Conservation (phyloP, 106 monocot species). For the Allium cepa region DNA sequence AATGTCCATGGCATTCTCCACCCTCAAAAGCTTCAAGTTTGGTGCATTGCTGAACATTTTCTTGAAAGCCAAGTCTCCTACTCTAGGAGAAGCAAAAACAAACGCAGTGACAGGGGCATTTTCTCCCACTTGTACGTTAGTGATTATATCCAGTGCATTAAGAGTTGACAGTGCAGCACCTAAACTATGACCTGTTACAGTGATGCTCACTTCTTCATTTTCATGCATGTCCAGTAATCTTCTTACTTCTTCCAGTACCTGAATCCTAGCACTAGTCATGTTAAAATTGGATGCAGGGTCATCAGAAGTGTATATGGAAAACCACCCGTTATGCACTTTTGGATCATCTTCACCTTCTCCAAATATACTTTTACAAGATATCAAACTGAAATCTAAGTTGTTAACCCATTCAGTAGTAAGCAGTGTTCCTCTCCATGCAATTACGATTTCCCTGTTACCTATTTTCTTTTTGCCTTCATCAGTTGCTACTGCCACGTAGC, state of each 20-base stretch:
- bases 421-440: conserved; percentile 74
- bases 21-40: conserved; percentile 36
- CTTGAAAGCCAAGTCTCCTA: conserved; percentile 58
- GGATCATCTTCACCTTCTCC: not conserved
- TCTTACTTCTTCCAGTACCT: conserved; percentile 51
- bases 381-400: conserved; percentile 36
- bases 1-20: conserved; percentile 49
- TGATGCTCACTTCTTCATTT: conserved; percentile 70
- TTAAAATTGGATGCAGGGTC: conserved; percentile 28
- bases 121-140: conserved; percentile 19
- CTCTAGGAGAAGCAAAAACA: conserved; percentile 73
- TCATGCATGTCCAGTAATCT: conserved; percentile 50
- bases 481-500: conserved; percentile 69
- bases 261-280: conserved; percentile 31
- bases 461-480: conserved; percentile 40
- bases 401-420: conserved; percentile 46
- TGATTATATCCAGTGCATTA: conserved; percentile 57
- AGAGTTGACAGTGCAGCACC: conserved; percentile 66
- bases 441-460: conserved; percentile 54
- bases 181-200: conserved; percentile 77
- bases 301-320: conserved; percentile 39
- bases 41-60: conserved; percentile 22
- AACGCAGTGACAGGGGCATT: conserved; percentile 49
- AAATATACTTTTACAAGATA: conserved; percentile 9
- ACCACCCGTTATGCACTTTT: conserved; percentile 36